Conservation (phyloP, 2,329 filamentous ascomycete species). For the Sporothrix mexicana region DNA sequence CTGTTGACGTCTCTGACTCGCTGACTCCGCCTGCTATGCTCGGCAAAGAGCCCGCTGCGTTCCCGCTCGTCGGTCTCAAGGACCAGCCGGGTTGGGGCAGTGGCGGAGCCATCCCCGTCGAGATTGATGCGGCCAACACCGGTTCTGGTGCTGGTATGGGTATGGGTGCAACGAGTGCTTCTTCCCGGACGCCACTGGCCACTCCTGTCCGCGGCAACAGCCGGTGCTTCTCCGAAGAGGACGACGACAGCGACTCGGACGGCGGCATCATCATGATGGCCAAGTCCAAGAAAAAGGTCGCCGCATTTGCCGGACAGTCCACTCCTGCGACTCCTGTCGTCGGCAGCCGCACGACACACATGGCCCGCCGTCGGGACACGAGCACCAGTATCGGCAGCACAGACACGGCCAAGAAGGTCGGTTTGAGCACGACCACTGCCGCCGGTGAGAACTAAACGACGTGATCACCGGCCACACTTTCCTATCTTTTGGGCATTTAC, state of each 20-base stretch:
- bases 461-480: neutral
- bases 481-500: neutral
- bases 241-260: slow-evolving; percentile 61
- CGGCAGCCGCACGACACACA: slow-evolving; percentile 39
- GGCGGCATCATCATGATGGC: slow-evolving; percentile 61
- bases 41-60: slow-evolving; percentile 55
- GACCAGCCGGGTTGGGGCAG: slow-evolving; percentile 39
- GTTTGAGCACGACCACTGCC: slow-evolving; percentile 23
- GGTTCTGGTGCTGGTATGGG: neutral
- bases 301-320: slow-evolving; percentile 37
- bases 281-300: slow-evolving; percentile 52
- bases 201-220: slow-evolving; percentile 33
- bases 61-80: slow-evolving; percentile 52
- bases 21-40: slow-evolving; percentile 59
- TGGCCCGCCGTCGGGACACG: slow-evolving; percentile 60
- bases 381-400: slow-evolving; percentile 66
- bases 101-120: slow-evolving; percentile 41
- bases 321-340: neutral
- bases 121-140: slow-evolving; percentile 36
- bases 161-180: neutral
- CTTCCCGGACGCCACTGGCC: slow-evolving; percentile 16
- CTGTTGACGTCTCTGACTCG: slow-evolving; percentile 59
- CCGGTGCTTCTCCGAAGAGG: slow-evolving; percentile 42
- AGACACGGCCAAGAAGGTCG: slow-evolving; percentile 67
- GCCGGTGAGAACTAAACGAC: neutral